phyloP scores from a whole-genome alignment of 352 stramenopile species.

The Nothophytophthora sp. region DNA sequence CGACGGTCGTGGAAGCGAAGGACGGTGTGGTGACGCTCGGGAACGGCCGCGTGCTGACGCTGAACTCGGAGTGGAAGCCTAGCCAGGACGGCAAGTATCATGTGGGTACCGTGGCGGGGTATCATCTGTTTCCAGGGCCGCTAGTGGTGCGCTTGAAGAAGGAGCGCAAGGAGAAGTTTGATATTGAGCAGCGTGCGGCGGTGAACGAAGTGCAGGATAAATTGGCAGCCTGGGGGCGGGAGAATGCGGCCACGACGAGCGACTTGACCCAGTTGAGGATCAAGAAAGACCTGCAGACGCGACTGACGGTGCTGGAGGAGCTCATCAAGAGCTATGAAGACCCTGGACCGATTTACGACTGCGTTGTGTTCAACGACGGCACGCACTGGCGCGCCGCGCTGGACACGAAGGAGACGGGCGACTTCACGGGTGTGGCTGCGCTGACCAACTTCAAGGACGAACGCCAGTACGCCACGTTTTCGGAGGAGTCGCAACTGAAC shows the following conservation, averaged over 20 bases:
- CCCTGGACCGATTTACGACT: slow-evolving; percentile 93
- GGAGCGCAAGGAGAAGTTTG: slow-evolving; percentile 84
- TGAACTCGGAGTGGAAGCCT: slow-evolving; percentile 71
- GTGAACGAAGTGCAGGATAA: slow-evolving; percentile 68
- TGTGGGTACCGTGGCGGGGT: slow-evolving; percentile 84
- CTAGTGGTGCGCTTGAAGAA: slow-evolving; percentile 79
- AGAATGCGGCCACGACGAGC: slow-evolving; percentile 71
- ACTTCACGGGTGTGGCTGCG: slow-evolving; percentile 68
- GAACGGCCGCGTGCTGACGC: slow-evolving; percentile 54
- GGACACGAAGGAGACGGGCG: slow-evolving; percentile 83
- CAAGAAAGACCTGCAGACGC: slow-evolving; percentile 87
- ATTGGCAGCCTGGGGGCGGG: slow-evolving; percentile 53
- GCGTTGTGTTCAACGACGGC: slow-evolving; percentile 90
- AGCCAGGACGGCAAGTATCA: slow-evolving; percentile 71
- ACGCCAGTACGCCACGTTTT: slow-evolving; percentile 86
- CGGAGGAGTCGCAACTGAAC: slow-evolving; percentile 92
- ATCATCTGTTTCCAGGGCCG: slow-evolving; percentile 86
- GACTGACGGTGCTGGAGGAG: slow-evolving; percentile 69
- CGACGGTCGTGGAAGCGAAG: slow-evolving; percentile 46
- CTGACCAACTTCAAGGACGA: slow-evolving; percentile 83
- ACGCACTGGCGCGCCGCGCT: slow-evolving; percentile 81
- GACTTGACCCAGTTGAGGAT: slow-evolving; percentile 41
- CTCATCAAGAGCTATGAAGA: slow-evolving; percentile 85
- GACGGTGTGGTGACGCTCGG: slow-evolving; percentile 51
- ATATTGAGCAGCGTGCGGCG: slow-evolving; percentile 62